Percentiles rank a stretch among this genome's conserved stretches.
Evolutionary conservation across 768 basidiomycete species (phyloP).

Genomic region (Phaffia australis): DNA sequence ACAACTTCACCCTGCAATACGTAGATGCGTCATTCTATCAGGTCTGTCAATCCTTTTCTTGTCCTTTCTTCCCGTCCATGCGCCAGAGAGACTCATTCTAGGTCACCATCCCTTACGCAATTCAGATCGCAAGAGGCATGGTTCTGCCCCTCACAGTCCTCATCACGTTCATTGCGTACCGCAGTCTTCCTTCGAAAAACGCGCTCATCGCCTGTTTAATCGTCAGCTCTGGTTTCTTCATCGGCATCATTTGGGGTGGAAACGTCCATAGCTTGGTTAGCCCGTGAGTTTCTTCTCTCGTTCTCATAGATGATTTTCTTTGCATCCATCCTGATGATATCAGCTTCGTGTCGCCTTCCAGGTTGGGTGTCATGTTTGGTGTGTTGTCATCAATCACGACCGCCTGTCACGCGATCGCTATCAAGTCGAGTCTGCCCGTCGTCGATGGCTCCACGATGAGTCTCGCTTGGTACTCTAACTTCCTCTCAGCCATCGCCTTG

Average conservation of each 20-base stretch:
- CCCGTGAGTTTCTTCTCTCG: neutral
- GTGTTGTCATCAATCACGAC: slow-evolving; percentile 76
- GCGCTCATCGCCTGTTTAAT: slow-evolving; percentile 64
- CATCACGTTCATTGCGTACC: slow-evolving; percentile 67
- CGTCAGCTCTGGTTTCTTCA: slow-evolving; percentile 86
- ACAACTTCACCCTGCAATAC: slow-evolving; percentile 83
- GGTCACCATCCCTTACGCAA: slow-evolving; percentile 17
- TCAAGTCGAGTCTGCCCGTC: slow-evolving; percentile 65
- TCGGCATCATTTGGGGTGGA: slow-evolving; percentile 46
- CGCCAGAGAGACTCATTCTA: too few species aligned
- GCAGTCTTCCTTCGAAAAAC: slow-evolving; percentile 54
- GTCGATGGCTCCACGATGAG: slow-evolving; percentile 75
- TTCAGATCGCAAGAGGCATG: slow-evolving; percentile 82
- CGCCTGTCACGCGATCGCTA: slow-evolving; percentile 81
- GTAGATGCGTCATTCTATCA: slow-evolving; percentile 84
- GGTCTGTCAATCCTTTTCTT: neutral
- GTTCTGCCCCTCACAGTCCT: slow-evolving; percentile 85
- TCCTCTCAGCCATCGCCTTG: slow-evolving; percentile 62
- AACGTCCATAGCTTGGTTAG: slow-evolving; percentile 2
- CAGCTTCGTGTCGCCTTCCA: slow-evolving; percentile 3
- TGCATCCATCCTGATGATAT: neutral
- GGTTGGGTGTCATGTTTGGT: slow-evolving; percentile 65
- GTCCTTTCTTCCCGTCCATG: neutral
- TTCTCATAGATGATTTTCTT: neutral
- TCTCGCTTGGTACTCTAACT: slow-evolving; percentile 85